phyloP scores from a whole-genome alignment of 345 rosid species.

The Sapria himalayana region DNA sequence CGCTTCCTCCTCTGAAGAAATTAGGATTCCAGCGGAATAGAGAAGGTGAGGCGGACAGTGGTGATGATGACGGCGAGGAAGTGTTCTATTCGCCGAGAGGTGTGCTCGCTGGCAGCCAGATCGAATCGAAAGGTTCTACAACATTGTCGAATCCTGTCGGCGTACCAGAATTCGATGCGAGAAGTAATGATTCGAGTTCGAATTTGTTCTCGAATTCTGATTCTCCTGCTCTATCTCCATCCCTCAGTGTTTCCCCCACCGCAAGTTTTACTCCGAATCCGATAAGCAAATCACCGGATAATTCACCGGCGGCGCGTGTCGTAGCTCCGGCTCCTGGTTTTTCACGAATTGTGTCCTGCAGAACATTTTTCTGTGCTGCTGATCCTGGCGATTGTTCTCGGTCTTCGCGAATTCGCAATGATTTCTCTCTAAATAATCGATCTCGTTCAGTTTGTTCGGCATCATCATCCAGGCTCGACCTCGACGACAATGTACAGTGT shows the following conservation, averaged over 20 bases:
- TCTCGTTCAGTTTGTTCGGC: conserved; percentile 11
- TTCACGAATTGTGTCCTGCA: conserved; percentile 9
- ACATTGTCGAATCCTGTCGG: conserved; percentile 23
- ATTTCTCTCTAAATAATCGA: conserved; percentile 5
- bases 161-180: conserved; percentile 15
- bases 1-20: conserved; percentile 65
- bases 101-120: conserved; percentile 39
- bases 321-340: conserved; percentile 9
- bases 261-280: conserved; percentile 36
- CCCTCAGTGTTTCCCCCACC: conserved; percentile 66
- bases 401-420: conserved; percentile 8
- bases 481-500: too few relatives aligned
- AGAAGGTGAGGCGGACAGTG: conserved; percentile 23
- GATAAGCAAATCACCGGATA: conserved; percentile 43
- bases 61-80: conserved; percentile 51
- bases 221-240: conserved; percentile 64
- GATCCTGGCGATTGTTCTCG: too few relatives aligned
- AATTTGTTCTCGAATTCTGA: conserved; percentile 48
- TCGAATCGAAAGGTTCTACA: conserved; percentile 47
- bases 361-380: too few relatives aligned
- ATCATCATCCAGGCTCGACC: conserved; percentile 8
- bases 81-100: conserved; percentile 88
- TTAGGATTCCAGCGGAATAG: conserved; percentile 24
- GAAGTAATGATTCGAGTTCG: conserved; percentile 32
- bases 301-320: too few relatives aligned